Evolutionary conservation across 176 grass and related monocot genomes (phyloP), one percentile per base, ranked within the genome.

Genomic region (Ensete ventricosum): DNA sequence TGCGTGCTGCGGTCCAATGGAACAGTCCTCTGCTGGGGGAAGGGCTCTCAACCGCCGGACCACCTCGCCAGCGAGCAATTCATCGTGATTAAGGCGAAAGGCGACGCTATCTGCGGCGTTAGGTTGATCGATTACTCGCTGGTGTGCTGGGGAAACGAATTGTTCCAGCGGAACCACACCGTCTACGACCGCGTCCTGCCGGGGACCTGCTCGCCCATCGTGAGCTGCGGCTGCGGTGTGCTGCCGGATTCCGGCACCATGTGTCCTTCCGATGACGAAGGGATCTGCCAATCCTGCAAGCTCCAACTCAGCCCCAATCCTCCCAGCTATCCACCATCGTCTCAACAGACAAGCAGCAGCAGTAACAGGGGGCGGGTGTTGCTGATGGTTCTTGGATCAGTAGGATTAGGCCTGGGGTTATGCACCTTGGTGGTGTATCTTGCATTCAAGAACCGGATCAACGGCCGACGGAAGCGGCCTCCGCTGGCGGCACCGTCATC

Each of bases 131-230:
- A 91, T 80, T 99, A 74, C 82, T 68, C 84, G 8, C 74, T 95
- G 64, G 59, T 84, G 24, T 99, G 96, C 73, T 99, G 96, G 96
- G 96, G 91, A 8, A 81, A 14, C 76, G 76, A 80, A n/a, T 72
- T 69, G 17, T 81, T 91, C 54, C 17, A 8, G 20, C 1, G 50
- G 5, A 76, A 73, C 1, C 69, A 75, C 19, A 14, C 83, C 16
- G 71, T 99, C 1, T 91, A 83, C 78, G 74, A 79, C 53, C 11
- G 53, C 50, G 83, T 75, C 59, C 81, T 89, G 84, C 96, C 96
- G 0, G 96, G 96, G 3, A 83, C 82, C 0, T 99, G 91, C 62
- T 27, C 10, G 7, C 81, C 62, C 0, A 23, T 20, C 50, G 0
- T 0, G 3, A 84, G 0, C 12, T 95, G 91, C 76, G 0, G 0